phyloP scores from a whole-genome alignment of 257 asterid species.

The Parsonsia alboflavescens region DNA sequence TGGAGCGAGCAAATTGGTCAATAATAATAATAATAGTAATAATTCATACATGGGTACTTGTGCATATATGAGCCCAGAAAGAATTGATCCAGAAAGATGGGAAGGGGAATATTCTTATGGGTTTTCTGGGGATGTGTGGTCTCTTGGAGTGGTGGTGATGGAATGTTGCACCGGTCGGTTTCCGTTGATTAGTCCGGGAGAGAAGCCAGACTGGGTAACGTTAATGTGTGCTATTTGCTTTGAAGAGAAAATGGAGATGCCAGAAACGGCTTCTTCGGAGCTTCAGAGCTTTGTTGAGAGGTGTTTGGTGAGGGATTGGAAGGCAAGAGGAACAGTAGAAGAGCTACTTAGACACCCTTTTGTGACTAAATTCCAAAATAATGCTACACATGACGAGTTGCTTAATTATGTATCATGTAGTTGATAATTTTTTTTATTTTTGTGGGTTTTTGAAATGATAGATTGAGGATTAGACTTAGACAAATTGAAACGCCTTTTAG shows the following conservation, averaged over 20 bases:
- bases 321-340: conserved; percentile 41
- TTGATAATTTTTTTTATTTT: background rate
- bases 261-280: conserved; percentile 32
- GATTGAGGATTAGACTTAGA: background rate
- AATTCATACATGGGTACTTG: conserved; percentile 31
- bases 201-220: conserved; percentile 43
- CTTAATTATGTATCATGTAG: background rate
- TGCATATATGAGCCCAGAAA: conserved; percentile 57
- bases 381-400: conserved; percentile 3
- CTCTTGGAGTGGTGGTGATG: conserved; percentile 44
- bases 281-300: conserved; percentile 32
- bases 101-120: conserved; percentile 26
- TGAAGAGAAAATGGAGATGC: conserved; percentile 28
- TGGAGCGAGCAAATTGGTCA: conserved; percentile 26
- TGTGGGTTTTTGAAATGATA: background rate
- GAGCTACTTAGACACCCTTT: conserved; percentile 50
- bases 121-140: conserved; percentile 48
- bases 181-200: conserved; percentile 32
- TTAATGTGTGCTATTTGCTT: conserved; percentile 31
- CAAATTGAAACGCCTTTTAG: background rate
- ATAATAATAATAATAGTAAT: background rate
- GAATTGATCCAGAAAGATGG: conserved; percentile 44
- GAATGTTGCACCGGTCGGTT: conserved; percentile 43
- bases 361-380: conserved; percentile 18
- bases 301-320: conserved; percentile 52